Conservation (phyloP, 1,284 basidiomycete species). For the Ustilago crameri region DNA sequence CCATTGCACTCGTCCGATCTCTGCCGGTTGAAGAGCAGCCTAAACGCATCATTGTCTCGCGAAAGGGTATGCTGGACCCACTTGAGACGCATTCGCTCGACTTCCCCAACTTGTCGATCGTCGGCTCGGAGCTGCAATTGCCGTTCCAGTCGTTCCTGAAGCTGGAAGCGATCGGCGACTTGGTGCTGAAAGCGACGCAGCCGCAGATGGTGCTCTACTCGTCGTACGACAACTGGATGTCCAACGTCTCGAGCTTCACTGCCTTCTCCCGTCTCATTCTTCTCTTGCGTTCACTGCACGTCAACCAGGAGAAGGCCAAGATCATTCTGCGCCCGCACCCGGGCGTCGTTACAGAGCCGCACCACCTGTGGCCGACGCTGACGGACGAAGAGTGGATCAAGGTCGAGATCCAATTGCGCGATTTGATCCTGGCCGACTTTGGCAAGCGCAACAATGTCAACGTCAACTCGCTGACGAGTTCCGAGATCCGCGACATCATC, state of each 20-base stretch:
- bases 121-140: constrained; percentile 95
- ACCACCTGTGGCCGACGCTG: constrained; percentile 96
- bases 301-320: constrained; percentile 99
- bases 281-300: constrained; percentile 92
- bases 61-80: constrained; percentile 93
- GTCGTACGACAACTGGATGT: constrained; percentile 98
- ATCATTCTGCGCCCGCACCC: constrained; percentile 70
- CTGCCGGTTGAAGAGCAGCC: constrained; percentile 98
- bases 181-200: constrained; percentile 94
- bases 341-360: constrained; percentile 89
- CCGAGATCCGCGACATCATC: constrained; percentile 77
- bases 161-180: constrained; percentile 99
- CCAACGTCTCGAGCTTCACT: constrained; percentile 97
- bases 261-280: constrained; percentile 98
- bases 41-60: constrained; percentile 98
- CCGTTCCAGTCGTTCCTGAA: constrained; percentile 99
- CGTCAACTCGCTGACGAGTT: constrained; percentile 93
- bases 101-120: constrained; percentile 99
- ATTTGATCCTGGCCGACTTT: constrained; percentile 79
- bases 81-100: constrained; percentile 96
- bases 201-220: constrained; percentile 99
- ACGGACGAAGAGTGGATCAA: constrained; percentile 99
- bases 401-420: constrained; percentile 90
- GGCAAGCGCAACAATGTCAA: constrained; percentile 99
- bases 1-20: constrained; percentile 94